phyloP scores from a whole-genome alignment of 73 alveolate genomes.

The Paraurostyla sp. region DNA sequence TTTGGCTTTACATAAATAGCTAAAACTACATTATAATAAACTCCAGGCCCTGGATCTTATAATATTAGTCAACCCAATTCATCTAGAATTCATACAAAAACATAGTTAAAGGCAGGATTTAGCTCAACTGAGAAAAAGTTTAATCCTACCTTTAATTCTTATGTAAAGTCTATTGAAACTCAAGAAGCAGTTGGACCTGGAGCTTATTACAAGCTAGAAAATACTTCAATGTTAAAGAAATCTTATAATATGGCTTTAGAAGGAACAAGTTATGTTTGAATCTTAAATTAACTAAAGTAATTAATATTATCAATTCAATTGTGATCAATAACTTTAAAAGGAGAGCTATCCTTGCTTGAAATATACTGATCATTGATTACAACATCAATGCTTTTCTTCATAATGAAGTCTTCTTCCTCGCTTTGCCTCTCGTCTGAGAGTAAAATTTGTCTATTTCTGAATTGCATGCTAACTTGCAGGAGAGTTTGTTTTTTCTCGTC shows the following conservation, averaged over 20 bases:
- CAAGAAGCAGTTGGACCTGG: constrained; percentile 13
- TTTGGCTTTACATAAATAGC: constrained; percentile 16
- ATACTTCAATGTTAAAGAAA: constrained; percentile 2
- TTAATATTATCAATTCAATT: not conserved
- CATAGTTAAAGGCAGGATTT: not conserved
- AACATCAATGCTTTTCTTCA: not conserved
- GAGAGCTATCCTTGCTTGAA: not conserved
- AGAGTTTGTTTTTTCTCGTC: not conserved
- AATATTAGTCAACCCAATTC: not conserved
- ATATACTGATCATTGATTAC: not conserved
- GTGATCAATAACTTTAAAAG: not conserved
- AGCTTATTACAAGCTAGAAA: not conserved
- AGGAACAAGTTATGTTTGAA: not conserved
- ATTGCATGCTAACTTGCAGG: not conserved
- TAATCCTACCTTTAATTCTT: constrained; percentile 9
- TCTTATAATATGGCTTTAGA: constrained; percentile 42
- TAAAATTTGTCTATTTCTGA: not conserved
- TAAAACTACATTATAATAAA: not conserved
- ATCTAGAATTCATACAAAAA: not conserved
- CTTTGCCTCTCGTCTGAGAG: not conserved
- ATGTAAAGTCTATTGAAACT: not conserved
- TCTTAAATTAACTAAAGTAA: not conserved
- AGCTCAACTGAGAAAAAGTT: not conserved
- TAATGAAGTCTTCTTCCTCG: not conserved
- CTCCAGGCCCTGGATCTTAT: constrained; percentile 41